A percentile compares a stretch with the other conserved stretches of the same genome.
phyloP scores from a whole-genome alignment of 2,329 filamentous ascomycete genomes.

The Macroventuria anomochaeta region DNA sequence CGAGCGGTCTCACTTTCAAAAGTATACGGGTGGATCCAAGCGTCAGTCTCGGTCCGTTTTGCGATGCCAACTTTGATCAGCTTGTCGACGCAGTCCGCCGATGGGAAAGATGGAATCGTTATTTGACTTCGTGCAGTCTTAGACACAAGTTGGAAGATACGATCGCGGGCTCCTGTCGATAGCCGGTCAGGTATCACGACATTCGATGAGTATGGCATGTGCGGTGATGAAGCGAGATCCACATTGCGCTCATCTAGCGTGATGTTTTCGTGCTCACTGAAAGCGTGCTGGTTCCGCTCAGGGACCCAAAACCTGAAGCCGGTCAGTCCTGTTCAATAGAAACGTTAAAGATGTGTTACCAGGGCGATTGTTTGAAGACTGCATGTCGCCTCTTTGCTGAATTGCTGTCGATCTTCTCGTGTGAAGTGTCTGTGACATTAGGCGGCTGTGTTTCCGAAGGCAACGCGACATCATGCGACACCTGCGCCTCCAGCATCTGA shows the following conservation, averaged over 20 bases:
- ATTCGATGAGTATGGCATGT: slow-evolving; percentile 33
- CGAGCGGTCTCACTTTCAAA: slow-evolving; percentile 31
- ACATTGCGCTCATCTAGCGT: slow-evolving; percentile 36
- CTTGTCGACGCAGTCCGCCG: slow-evolving; percentile 36
- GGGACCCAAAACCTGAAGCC: slow-evolving; percentile 36
- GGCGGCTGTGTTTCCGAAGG: neutral
- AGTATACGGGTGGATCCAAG: slow-evolving; percentile 44
- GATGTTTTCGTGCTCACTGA: slow-evolving; percentile 36
- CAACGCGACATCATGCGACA: neutral
- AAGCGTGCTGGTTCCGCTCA: slow-evolving; percentile 36
- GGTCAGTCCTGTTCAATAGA: neutral
- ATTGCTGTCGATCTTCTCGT: slow-evolving; percentile 11
- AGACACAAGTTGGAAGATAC: slow-evolving; percentile 40
- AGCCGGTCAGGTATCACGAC: slow-evolving; percentile 32
- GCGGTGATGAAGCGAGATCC: slow-evolving; percentile 38
- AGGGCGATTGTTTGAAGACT: slow-evolving; percentile 25
- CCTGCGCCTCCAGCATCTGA: slow-evolving; percentile 20
- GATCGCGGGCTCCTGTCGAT: slow-evolving; percentile 30
- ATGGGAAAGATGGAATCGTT: slow-evolving; percentile 40
- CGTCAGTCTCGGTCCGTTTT: slow-evolving; percentile 41
- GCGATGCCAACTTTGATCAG: slow-evolving; percentile 43
- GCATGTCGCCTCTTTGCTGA: slow-evolving; percentile 21
- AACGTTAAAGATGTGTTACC: slow-evolving; percentile 4
- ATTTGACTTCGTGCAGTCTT: slow-evolving; percentile 38
- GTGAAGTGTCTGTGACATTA: neutral